A percentile compares a stretch with the other conserved stretches of the same genome.
Conservation (phyloP, 192 early-diverging fungal species). For the Mortierella antarctica region DNA sequence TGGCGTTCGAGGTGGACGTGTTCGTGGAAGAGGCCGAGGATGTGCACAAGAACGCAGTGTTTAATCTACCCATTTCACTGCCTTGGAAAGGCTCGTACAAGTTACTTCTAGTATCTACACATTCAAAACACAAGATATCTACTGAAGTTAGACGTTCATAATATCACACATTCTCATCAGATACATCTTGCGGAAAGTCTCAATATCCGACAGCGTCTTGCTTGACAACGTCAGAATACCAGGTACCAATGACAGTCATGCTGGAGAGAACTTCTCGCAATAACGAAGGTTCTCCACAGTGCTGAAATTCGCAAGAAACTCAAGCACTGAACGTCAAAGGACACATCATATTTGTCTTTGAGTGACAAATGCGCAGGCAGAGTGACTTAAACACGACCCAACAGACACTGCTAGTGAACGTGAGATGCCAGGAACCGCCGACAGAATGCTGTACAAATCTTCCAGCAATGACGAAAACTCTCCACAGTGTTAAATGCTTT, state of each 20-base stretch:
- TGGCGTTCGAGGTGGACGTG: too few species aligned
- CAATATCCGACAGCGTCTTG: slow-evolving; percentile 38
- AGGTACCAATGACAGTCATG: slow-evolving; percentile 39
- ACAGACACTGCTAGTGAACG: slow-evolving; percentile 33
- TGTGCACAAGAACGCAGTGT: too few species aligned
- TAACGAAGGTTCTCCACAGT: slow-evolving; percentile 38
- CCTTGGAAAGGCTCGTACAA: too few species aligned
- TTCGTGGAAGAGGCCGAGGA: too few species aligned
- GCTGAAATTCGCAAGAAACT: slow-evolving; percentile 32
- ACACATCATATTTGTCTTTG: slow-evolving; percentile 37
- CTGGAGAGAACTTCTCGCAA: slow-evolving; percentile 37
- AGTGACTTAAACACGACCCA: slow-evolving; percentile 43
- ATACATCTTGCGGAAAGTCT: slow-evolving; percentile 43
- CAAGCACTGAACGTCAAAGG: slow-evolving; percentile 35
- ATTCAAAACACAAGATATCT: slow-evolving; percentile 31
- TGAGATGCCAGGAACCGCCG: slow-evolving; percentile 32
- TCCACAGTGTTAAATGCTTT: slow-evolving; percentile 23
- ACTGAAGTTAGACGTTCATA: slow-evolving; percentile 11
- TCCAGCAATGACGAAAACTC: slow-evolving; percentile 28
- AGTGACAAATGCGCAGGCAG: slow-evolving; percentile 30
- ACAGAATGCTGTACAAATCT: slow-evolving; percentile 32
- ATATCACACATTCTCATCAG: slow-evolving; percentile 24
- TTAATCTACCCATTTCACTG: too few species aligned
- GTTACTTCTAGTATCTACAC: too few species aligned
- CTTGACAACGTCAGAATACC: slow-evolving; percentile 39